These are phyloP conservation scores for Meredithiella fracta DNA, from an alignment of 2,329 filamentous ascomycete genomes.

Conservation along the genomic window DNA sequence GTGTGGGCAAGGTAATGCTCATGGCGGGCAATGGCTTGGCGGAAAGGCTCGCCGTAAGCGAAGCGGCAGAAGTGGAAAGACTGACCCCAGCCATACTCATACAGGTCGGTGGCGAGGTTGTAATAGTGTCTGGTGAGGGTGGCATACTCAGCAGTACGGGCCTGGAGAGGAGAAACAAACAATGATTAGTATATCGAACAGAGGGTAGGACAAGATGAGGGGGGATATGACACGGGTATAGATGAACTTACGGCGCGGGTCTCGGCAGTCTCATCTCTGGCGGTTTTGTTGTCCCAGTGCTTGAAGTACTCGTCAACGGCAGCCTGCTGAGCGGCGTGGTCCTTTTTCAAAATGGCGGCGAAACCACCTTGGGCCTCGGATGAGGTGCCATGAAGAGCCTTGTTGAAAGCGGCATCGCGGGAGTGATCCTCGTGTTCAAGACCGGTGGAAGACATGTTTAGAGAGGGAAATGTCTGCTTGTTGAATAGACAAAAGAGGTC, in stretches of 20 bases:
- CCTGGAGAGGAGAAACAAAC: conserved; percentile 27
- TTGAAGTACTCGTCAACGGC: conserved; percentile 90
- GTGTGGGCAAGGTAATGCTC: conserved; percentile 92
- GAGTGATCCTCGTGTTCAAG: conserved; percentile 67
- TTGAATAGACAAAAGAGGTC: conserved; percentile 10
- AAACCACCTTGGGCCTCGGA: conserved; percentile 56
- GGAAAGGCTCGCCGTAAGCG: conserved; percentile 69
- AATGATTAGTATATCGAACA: not conserved
- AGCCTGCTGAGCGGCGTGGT: conserved; percentile 55
- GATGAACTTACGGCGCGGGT: conserved; percentile 49
- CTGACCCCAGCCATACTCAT: conserved; percentile 93
- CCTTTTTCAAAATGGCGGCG: conserved; percentile 71
- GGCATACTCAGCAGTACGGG: conserved; percentile 74
- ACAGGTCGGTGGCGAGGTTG: conserved; percentile 88
- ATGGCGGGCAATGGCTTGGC: conserved; percentile 83
- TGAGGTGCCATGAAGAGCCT: conserved; percentile 64
- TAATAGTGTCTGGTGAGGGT: conserved; percentile 93
- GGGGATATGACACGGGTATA: not conserved
- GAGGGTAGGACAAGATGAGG: no score
- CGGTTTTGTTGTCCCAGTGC: conserved; percentile 81
- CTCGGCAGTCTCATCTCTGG: conserved; percentile 64
- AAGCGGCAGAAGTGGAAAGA: conserved; percentile 98
- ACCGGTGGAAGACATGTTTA: conserved; percentile 12
- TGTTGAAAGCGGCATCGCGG: conserved; percentile 83
- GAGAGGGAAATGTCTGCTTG: conserved; percentile 1